These are phyloP conservation scores for Simplicillium sp. DNA, from an alignment of 2,329 filamentous ascomycete species.

Conservation along the genomic window DNA sequence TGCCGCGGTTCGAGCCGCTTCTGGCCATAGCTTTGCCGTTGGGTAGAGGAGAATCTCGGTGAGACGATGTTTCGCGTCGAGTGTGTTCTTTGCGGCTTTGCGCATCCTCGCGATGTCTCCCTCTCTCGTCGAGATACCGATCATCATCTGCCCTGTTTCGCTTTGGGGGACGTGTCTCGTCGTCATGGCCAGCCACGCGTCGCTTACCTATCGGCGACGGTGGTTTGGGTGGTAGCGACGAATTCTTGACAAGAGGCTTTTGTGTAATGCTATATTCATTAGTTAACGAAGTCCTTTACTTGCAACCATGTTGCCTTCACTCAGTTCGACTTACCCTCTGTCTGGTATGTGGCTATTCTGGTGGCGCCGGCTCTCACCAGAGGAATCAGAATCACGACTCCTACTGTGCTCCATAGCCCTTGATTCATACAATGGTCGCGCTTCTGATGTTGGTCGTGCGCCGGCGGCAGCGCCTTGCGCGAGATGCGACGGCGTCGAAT, in stretches of 20 bases:
- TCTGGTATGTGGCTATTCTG: constrained; percentile 17
- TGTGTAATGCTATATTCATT: constrained; percentile 20
- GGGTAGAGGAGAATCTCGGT: constrained; percentile 22
- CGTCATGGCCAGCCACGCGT: constrained; percentile 33
- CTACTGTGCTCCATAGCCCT: background rate
- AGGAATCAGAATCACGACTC: constrained; percentile 11
- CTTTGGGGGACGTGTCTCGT: constrained; percentile 34
- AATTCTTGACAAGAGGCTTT: constrained; percentile 22
- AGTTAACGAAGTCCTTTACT: constrained; percentile 3
- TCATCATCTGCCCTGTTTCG: constrained; percentile 30
- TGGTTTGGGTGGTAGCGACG: constrained; percentile 23
- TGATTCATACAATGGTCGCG: too few relatives aligned
- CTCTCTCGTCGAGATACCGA: constrained; percentile 20
- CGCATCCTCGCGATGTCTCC: constrained; percentile 21
- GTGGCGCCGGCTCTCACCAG: constrained; percentile 19
- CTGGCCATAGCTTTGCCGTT: constrained; percentile 24
- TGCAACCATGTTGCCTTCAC: too few relatives aligned
- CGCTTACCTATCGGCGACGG: constrained; percentile 37
- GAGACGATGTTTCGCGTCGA: constrained; percentile 5
- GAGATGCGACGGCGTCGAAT: too few relatives aligned
- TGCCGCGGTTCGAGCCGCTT: constrained; percentile 14
- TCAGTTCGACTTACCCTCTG: constrained; percentile 22
- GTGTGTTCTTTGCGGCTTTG: constrained; percentile 19
- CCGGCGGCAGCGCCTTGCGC: constrained; percentile 8
- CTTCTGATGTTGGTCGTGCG: constrained; percentile 8